These are phyloP conservation scores for Citrus maxima DNA, from an alignment of 345 rosid genomes.

Conservation along the genomic window DNA sequence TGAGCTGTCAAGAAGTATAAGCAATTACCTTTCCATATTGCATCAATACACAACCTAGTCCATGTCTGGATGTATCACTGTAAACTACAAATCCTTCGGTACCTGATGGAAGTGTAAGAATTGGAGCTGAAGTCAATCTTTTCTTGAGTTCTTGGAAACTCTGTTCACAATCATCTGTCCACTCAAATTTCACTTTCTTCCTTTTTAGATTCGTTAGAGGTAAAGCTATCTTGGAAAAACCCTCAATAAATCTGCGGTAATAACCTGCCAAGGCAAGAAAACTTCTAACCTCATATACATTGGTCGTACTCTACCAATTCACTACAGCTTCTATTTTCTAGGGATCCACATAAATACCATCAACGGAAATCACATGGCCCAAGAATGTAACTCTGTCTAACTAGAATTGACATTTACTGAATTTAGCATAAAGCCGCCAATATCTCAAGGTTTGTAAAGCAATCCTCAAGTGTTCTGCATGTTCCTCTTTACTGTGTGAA, in stretches of 20 bases:
- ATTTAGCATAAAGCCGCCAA: neutral
- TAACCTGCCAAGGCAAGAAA: neutral
- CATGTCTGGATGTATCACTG: too few relatives aligned
- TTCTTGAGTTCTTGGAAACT: neutral
- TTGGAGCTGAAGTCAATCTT: too few relatives aligned
- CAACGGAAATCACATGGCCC: neutral
- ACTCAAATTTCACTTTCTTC: neutral
- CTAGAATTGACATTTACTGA: neutral
- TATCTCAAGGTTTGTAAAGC: neutral
- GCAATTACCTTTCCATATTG: neutral
- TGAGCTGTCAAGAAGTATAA: neutral
- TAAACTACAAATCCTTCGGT: too few relatives aligned
- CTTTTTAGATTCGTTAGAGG: neutral
- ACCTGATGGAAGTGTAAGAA: neutral
- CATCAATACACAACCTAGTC: neutral
- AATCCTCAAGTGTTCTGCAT: neutral
- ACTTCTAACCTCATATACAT: neutral
- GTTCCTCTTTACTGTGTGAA: neutral
- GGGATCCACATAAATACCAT: neutral
- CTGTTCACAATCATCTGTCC: neutral
- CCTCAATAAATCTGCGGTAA: neutral
- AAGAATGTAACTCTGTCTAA: neutral
- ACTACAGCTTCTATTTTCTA: neutral
- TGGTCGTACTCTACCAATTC: neutral
- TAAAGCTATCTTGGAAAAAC: neutral